These are phyloP conservation scores for Litsea cubeba DNA, from an alignment of 164 flowering plant genomes.

Conservation along the genomic window DNA sequence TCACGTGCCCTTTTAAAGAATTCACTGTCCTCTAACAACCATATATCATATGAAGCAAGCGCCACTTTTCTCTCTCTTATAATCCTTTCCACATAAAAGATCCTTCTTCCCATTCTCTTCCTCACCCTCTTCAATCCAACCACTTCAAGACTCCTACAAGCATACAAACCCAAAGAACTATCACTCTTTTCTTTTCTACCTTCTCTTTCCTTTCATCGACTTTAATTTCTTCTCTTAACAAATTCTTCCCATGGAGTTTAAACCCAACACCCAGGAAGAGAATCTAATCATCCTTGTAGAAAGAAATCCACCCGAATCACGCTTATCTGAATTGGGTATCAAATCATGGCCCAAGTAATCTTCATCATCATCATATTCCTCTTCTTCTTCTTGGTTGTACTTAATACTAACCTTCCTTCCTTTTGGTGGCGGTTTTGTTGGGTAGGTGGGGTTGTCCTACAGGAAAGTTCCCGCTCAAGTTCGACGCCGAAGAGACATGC, in stretches of 20 bases:
- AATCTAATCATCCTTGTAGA: constrained; percentile 57
- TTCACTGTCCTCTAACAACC: too few species aligned
- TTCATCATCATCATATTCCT: neutral
- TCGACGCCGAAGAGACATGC: constrained; percentile 80
- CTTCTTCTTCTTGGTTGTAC: neutral
- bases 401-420: neutral
- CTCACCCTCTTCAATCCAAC: neutral
- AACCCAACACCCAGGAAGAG: neutral
- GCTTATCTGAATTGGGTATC: constrained; percentile 61
- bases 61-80: neutral
- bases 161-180: neutral
- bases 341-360: constrained; percentile 92
- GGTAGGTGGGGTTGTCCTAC: constrained; percentile 91
- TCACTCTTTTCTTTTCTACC: neutral
- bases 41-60: neutral
- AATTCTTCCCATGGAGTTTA: constrained; percentile 4
- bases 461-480: constrained; percentile 74
- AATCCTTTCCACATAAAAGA: neutral
- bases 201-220: neutral
- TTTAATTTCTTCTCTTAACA: neutral
- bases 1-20: too few species aligned
- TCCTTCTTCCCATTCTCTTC: neutral
- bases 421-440: neutral
- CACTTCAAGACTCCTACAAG: neutral
- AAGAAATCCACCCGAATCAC: constrained; percentile 53